These are phyloP conservation scores for Populus simonii DNA, from an alignment of 345 rosid genomes.

Conservation along the genomic window DNA sequence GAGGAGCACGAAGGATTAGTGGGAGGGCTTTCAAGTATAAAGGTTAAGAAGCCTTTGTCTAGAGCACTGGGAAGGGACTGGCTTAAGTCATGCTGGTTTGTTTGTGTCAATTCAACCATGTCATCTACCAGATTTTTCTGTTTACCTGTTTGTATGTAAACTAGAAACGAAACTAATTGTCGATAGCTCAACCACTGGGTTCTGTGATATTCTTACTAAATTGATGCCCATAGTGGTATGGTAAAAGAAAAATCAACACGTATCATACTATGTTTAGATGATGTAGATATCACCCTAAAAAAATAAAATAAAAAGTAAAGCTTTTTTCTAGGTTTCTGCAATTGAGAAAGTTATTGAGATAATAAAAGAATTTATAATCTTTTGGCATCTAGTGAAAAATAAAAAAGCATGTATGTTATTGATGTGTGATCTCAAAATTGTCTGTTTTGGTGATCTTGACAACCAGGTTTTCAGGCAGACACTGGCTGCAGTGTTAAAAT, in stretches of 20 bases:
- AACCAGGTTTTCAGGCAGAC: background rate
- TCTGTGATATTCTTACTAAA: too few relatives aligned
- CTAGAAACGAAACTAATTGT: too few relatives aligned
- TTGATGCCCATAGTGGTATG: background rate
- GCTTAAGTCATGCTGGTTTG: background rate
- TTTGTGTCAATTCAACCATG: background rate
- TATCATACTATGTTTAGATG: background rate
- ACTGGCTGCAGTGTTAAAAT: background rate
- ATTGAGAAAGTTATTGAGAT: background rate
- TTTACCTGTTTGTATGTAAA: background rate
- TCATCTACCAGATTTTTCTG: background rate
- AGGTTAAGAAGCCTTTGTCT: too few relatives aligned
- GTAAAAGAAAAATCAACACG: background rate
- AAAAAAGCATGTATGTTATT: background rate
- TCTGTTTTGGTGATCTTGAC: background rate
- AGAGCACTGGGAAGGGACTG: too few relatives aligned
- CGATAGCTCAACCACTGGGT: background rate
- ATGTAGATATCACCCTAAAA: background rate
- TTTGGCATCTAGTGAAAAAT: background rate
- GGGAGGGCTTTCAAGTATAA: too few relatives aligned
- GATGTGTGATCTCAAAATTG: background rate
- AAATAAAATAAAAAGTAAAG: too few relatives aligned
- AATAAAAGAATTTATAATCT: background rate
- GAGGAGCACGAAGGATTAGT: too few relatives aligned
- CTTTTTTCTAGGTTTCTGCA: background rate